Evolutionary conservation across 345 rosid genomes (phyloP).

Genomic region (Gossypium stocksii): DNA sequence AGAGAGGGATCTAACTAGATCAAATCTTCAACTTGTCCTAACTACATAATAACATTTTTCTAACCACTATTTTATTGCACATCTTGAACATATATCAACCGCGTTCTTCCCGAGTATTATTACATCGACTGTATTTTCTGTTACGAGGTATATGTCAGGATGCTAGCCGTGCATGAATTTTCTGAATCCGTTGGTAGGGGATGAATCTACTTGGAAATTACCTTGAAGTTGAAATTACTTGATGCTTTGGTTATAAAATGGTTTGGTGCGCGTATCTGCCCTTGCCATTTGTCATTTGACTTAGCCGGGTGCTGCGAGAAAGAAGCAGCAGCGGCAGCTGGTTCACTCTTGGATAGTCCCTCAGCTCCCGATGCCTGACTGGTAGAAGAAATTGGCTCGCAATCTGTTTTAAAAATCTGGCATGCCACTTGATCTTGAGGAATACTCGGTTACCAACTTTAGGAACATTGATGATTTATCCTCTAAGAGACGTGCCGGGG

Average conservation of each 20-base stretch:
- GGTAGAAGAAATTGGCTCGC: constrained; percentile 23
- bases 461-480: constrained; percentile 92
- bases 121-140: constrained; percentile 10
- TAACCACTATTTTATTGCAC: constrained; percentile 31
- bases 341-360: constrained; percentile 1
- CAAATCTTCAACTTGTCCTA: constrained; percentile 26
- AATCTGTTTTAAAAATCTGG: constrained; percentile 55
- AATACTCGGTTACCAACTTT: constrained; percentile 85
- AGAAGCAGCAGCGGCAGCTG: constrained; percentile 19
- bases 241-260: constrained; percentile 11
- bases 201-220: constrained; percentile 8
- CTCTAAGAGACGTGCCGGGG: constrained; percentile 71
- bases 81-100: constrained; percentile 22
- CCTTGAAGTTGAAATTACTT: constrained; percentile 16
- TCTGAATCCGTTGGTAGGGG: constrained; percentile 7
- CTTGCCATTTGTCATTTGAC: constrained; percentile 4
- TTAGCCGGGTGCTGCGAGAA: constrained; percentile 20
- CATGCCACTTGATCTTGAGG: constrained; percentile 87
- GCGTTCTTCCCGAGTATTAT: not conserved
- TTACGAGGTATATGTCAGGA: constrained; percentile 10
- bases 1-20: not conserved
- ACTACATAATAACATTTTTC: constrained; percentile 8
- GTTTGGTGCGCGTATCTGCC: not conserved
- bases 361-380: constrained; percentile 22
- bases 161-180: constrained; percentile 1